Conservation (phyloP, 768 basidiomycete species). For the Sporobolomyces pararoseus region DNA sequence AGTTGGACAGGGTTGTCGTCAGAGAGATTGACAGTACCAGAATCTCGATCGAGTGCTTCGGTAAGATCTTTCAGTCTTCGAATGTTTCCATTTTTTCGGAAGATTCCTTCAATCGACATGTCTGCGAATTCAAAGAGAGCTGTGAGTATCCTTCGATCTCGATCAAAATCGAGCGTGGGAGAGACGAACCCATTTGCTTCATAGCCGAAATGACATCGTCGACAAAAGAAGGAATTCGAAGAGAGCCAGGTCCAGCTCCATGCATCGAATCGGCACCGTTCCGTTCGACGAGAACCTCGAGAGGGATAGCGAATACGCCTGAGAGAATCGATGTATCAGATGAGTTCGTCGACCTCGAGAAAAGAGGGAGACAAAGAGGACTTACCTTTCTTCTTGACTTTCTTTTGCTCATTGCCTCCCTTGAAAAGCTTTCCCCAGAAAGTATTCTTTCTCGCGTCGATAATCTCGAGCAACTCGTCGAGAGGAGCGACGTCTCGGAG, state of each 20-base stretch:
- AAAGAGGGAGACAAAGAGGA: constrained; percentile 47
- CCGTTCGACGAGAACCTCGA: constrained; percentile 86
- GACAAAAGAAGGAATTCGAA: constrained; percentile 93
- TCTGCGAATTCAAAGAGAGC: constrained; percentile 55
- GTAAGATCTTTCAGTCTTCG: constrained; percentile 82
- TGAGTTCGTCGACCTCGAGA: background rate
- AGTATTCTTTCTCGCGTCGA: constrained; percentile 85
- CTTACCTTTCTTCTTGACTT: constrained; percentile 59
- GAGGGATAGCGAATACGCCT: constrained; percentile 90
- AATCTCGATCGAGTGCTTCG: constrained; percentile 91
- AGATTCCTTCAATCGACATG: constrained; percentile 98
- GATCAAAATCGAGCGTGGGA: background rate
- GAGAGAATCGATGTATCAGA: background rate
- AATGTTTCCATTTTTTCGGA: constrained; percentile 97
- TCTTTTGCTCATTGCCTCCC: constrained; percentile 71
- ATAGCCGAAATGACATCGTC: constrained; percentile 98
- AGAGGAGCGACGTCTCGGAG: constrained; percentile 62
- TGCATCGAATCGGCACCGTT: constrained; percentile 93
- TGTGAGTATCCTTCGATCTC: background rate
- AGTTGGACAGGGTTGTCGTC: constrained; percentile 96
- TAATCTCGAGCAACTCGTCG: constrained; percentile 87
- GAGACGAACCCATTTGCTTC: constrained; percentile 88
- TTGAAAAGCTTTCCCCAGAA: constrained; percentile 98
- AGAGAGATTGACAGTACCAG: constrained; percentile 81
- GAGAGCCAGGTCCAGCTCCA: constrained; percentile 75